Percentiles rank a stretch among this genome's conserved stretches.
Evolutionary conservation across 768 basidiomycete genomes (phyloP).

Genomic region (Clitopilus passeckerianus): DNA sequence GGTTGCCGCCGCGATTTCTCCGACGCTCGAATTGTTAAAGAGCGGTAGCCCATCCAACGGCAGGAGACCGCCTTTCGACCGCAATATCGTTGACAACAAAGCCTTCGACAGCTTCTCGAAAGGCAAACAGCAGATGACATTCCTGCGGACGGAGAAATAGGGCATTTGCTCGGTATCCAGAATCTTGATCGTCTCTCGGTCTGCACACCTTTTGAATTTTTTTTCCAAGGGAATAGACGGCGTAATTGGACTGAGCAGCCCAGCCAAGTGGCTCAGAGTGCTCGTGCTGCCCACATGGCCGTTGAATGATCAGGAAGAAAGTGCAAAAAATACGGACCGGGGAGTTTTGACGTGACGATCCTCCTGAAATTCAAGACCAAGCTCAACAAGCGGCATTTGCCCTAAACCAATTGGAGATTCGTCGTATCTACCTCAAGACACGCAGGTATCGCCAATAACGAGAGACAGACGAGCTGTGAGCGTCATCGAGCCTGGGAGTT

Average conservation of each 20-base stretch:
- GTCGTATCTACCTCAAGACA: background rate
- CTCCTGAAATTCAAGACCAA: background rate
- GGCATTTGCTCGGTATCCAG: background rate
- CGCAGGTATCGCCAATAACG: background rate
- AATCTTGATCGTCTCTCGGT: background rate
- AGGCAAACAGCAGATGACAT: background rate
- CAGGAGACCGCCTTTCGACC: background rate
- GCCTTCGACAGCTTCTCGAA: background rate
- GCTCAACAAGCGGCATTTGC: background rate
- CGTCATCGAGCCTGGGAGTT: background rate
- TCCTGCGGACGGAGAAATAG: background rate
- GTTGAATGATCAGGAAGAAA: background rate
- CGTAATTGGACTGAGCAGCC: background rate
- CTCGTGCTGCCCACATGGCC: background rate
- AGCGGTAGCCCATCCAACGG: background rate
- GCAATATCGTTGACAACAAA: background rate
- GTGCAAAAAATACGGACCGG: background rate
- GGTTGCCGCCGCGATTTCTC: constrained; percentile 8
- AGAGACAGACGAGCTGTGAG: background rate
- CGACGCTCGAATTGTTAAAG: constrained; percentile 1
- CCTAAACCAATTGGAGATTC: background rate
- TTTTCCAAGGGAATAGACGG: background rate
- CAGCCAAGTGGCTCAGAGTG: background rate
- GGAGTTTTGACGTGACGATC: background rate
- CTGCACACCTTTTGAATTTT: background rate